Percentiles rank a stretch among this genome's conserved stretches.
Evolutionary conservation across 2,329 filamentous ascomycete species (phyloP).

Genomic region (Pseudocercospora macadamiae): DNA sequence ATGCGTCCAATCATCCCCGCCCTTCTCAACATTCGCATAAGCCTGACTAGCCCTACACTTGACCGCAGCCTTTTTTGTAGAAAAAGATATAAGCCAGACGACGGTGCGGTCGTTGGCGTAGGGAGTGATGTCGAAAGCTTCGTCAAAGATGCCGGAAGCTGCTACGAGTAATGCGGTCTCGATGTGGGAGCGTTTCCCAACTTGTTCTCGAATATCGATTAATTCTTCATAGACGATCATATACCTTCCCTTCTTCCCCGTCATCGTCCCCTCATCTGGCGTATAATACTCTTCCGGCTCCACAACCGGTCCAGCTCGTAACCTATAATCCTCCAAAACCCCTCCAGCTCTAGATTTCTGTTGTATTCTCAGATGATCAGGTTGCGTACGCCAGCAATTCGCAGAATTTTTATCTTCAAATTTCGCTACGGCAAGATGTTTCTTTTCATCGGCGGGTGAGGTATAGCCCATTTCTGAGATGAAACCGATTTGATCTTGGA

Average conservation of each 20-base stretch:
- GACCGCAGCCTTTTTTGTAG: constrained; percentile 9
- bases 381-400: constrained; percentile 3
- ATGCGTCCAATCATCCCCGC: constrained; percentile 3
- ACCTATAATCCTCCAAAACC: constrained; percentile 2
- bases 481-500: background rate
- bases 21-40: constrained; percentile 9
- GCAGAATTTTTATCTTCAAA: background rate
- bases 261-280: background rate
- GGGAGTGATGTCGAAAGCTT: constrained; percentile 6
- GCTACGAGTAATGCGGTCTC: background rate
- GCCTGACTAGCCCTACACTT: constrained; percentile 1
- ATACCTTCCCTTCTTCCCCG: background rate
- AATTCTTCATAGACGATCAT: constrained; percentile 17
- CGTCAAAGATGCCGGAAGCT: background rate
- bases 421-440: constrained; percentile 10
- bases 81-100: constrained; percentile 14
- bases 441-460: constrained; percentile 7
- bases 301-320: constrained; percentile 8
- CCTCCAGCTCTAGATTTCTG: background rate
- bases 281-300: background rate
- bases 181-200: background rate
- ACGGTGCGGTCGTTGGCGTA: constrained; percentile 13
- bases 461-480: constrained; percentile 5
- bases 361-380: background rate
- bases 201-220: background rate